These are phyloP conservation scores for Psophocarpus tetragonolobus DNA, from an alignment of 306 rosid species.

Conservation along the genomic window DNA sequence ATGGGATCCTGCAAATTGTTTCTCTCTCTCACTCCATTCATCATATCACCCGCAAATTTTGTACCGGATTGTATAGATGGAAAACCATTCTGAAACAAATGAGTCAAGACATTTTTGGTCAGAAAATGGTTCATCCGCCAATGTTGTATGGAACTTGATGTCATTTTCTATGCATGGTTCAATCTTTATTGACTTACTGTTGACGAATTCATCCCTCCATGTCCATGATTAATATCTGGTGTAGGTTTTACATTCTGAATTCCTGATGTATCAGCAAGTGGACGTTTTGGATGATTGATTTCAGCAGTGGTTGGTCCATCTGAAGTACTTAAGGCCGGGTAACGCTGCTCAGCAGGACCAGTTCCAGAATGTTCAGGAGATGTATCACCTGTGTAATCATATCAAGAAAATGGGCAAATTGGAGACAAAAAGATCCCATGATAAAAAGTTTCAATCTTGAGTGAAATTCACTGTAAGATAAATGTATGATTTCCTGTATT, in stretches of 20 bases:
- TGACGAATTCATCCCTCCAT: conserved; percentile 25
- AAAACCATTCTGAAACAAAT: conserved; percentile 24
- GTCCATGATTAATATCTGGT: conserved; percentile 7
- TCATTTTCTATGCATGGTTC: neutral
- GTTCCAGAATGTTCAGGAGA: conserved; percentile 22
- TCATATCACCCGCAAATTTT: neutral
- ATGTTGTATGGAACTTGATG: neutral
- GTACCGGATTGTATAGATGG: neutral
- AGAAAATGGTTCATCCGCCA: neutral
- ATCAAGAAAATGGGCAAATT: conserved; percentile 4
- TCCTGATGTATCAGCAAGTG: conserved; percentile 9
- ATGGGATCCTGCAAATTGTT: neutral
- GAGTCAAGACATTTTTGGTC: neutral
- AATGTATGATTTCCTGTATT: conserved; percentile 2
- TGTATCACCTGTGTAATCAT: conserved; percentile 17
- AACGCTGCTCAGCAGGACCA: conserved; percentile 10
- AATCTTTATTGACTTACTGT: conserved; percentile 1
- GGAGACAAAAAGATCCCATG: neutral
- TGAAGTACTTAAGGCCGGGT: conserved; percentile 27
- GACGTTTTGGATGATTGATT: conserved; percentile 20
- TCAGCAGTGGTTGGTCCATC: neutral
- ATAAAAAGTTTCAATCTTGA: neutral
- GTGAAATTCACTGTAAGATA: conserved; percentile 7
- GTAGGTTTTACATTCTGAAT: neutral
- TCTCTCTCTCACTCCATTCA: conserved; percentile 3